phyloP scores from a whole-genome alignment of 345 rosid species.

The Salix dunnii region DNA sequence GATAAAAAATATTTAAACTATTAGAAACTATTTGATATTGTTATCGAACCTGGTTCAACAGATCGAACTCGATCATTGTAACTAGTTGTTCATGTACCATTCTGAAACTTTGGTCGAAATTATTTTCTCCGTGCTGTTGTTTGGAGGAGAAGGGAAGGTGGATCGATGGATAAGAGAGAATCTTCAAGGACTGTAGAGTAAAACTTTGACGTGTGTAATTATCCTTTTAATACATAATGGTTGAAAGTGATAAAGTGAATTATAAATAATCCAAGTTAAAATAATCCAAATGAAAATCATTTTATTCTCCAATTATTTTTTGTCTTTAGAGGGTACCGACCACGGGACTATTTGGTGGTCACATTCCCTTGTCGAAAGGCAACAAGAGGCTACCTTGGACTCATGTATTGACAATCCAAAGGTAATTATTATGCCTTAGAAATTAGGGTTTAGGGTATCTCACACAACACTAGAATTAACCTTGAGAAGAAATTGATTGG shows the following conservation, averaged over 20 bases:
- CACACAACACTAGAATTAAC: conserved; percentile 15
- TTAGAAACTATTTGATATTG: no score
- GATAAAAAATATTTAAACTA: no score
- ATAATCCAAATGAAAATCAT: neutral
- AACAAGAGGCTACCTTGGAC: neutral
- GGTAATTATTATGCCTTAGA: conserved; percentile 22
- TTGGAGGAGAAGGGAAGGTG: no score
- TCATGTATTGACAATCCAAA: neutral
- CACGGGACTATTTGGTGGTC: neutral
- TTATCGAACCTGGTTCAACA: no score
- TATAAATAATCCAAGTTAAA: neutral
- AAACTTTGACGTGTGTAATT: neutral
- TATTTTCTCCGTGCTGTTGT: no score
- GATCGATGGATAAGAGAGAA: neutral
- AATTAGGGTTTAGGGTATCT: conserved; percentile 1
- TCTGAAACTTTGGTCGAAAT: no score
- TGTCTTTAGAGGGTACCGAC: neutral
- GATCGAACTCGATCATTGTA: no score
- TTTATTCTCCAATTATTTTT: conserved; percentile 3
- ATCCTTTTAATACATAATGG: neutral
- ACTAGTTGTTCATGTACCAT: no score
- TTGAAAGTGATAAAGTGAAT: neutral
- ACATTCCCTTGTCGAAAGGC: conserved; percentile 1
- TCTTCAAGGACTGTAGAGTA: neutral
- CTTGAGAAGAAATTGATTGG: conserved; percentile 39